Base-by-base conservation (phyloP, 164 flowering plant genomes). In the Nelumbo lutea region DNA sequence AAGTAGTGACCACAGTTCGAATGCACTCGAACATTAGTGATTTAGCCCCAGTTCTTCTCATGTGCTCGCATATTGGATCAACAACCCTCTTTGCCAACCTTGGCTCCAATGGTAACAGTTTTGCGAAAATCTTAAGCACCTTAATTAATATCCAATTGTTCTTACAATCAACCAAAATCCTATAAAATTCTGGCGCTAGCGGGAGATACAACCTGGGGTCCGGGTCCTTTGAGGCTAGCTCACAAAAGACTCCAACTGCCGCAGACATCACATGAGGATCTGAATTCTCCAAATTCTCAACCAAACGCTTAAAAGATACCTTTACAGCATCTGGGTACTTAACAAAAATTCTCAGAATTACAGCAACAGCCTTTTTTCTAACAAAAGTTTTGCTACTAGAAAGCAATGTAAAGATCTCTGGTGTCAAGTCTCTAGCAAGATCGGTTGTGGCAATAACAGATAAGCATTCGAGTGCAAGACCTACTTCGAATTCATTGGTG, bases 81-180 rank as follows among this genome's bases (percentile, higher is more conserved):
- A 92, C 91, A 60, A 95, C 75, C 77, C 81, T 81, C 74, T 85
- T 93, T 0, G 83, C 95, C 74, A 95, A 76, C 81, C 99, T 84
- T 5, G 91, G 93, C 79, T 95, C 98, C 43, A 92, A 62, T 0
- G 81, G 82, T 0, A 81, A 91, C 78, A 95, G 71, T 73, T 80
- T 83, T 0, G 85, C 78, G 67, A 95, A 95, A 10, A 95, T 84
- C 84, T 95, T 95, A 68, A 95, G 67, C 71, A 88, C 95, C 86
- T 92, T 95, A 74, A 95, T 93, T 74, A 95, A 74, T 45, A 92
- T 85, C 99, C 99, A 92, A 75, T 93, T 95, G 75, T 89, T 90
- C 83, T 73, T 90, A 3, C 85, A 89, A 74, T 92, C 99, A 58
- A 84, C 83, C 80, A 95, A 81, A 67, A 95, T 67, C 77, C 81